Evolutionary conservation across 768 basidiomycete genomes (phyloP).

Genomic region (Brasilioporus rufonigricans): DNA sequence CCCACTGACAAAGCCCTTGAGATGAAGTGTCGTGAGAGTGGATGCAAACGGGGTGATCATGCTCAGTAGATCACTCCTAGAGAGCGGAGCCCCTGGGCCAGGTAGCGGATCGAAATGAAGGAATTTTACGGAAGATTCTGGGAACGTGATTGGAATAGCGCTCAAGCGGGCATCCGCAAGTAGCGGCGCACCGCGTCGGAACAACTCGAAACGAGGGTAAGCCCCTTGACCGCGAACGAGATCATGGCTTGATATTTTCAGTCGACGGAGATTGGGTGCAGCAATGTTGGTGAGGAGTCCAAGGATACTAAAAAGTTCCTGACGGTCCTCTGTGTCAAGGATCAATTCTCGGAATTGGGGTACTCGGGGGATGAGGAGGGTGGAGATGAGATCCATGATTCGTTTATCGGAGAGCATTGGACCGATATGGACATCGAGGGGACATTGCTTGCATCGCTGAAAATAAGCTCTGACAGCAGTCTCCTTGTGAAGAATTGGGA

Average conservation of each 20-base stretch:
- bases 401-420: conserved; percentile 26
- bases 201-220: conserved; percentile 31
- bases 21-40: conserved; percentile 32
- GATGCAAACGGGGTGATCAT: conserved; percentile 28
- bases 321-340: conserved; percentile 31
- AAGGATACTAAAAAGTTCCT: conserved; percentile 27
- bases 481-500: conserved; percentile 31
- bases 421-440: conserved; percentile 32
- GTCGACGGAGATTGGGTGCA: conserved; percentile 27
- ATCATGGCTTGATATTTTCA: conserved; percentile 31
- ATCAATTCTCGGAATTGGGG: conserved; percentile 31
- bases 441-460: conserved; percentile 30
- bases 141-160: conserved; percentile 32
- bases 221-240: conserved; percentile 23
- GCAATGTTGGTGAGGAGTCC: conserved; percentile 21
- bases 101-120: conserved; percentile 36
- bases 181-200: conserved; percentile 30
- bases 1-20: conserved; percentile 32
- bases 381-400: conserved; percentile 24
- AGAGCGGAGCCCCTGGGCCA: conserved; percentile 28
- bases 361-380: conserved; percentile 31
- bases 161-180: conserved; percentile 33
- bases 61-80: conserved; percentile 26
- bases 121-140: conserved; percentile 24
- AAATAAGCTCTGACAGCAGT: conserved; percentile 30